phyloP scores from a whole-genome alignment of 768 basidiomycete species.

The Candolleomyces aberdarensis region DNA sequence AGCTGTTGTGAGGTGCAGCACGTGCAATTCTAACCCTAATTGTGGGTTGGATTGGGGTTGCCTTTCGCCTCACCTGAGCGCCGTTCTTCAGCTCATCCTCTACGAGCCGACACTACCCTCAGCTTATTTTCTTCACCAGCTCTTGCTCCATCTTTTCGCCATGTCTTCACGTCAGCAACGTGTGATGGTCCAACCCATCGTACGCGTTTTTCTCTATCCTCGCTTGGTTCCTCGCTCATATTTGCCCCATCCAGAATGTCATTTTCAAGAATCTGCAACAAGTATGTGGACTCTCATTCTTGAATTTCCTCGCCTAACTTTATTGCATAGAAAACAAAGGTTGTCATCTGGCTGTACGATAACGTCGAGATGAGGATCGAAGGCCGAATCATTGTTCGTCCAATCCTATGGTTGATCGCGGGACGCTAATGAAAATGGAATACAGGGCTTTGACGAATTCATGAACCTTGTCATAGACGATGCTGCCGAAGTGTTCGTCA shows the following conservation, averaged over 20 bases:
- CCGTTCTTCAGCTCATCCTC: not conserved
- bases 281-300: slow-evolving; percentile 32
- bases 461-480: slow-evolving; percentile 98
- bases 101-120: slow-evolving; percentile 9
- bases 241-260: slow-evolving; percentile 61
- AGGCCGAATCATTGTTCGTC: slow-evolving; percentile 82
- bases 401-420: slow-evolving; percentile 1
- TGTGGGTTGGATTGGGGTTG: slow-evolving; percentile 8
- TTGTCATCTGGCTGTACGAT: slow-evolving; percentile 95
- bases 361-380: slow-evolving; percentile 97
- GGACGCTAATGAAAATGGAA: slow-evolving; percentile 10
- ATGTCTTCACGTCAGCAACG: slow-evolving; percentile 94
- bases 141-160: slow-evolving; percentile 22
- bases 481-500: slow-evolving; percentile 87
- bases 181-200: slow-evolving; percentile 99
- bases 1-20: not conserved
- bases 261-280: slow-evolving; percentile 98
- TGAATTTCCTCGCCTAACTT: slow-evolving; percentile 2
- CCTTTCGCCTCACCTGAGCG: not conserved
- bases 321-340: slow-evolving; percentile 64
- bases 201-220: slow-evolving; percentile 37
- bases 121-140: slow-evolving; percentile 7
- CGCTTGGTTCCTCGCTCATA: not conserved
- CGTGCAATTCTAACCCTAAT: slow-evolving; percentile 14
- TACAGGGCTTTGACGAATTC: slow-evolving; percentile 98